Evolutionary conservation across 2,329 filamentous ascomycete genomes (phyloP).

Genomic region (Fusarium sp.): DNA sequence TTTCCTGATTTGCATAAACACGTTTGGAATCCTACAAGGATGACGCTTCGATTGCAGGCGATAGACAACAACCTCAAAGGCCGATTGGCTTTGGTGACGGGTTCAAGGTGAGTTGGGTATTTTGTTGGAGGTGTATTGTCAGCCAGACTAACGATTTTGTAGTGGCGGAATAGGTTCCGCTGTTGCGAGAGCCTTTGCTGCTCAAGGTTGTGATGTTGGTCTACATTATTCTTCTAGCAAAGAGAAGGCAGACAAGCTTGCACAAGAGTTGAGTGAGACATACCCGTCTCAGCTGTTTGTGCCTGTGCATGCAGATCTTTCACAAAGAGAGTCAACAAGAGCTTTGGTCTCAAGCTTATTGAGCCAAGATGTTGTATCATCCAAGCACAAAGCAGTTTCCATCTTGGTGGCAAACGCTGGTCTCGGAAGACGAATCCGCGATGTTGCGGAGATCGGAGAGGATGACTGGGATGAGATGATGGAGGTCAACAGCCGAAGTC

Average conservation of each 20-base stretch:
- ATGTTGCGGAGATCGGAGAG: slow-evolving; percentile 45
- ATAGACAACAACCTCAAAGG: slow-evolving; percentile 22
- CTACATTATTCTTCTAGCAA: slow-evolving; percentile 47
- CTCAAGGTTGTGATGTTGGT: slow-evolving; percentile 47
- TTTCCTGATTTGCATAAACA: not conserved
- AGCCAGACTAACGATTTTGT: not conserved
- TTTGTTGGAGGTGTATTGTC: not conserved
- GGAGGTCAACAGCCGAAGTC: slow-evolving; percentile 46
- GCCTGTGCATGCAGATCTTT: slow-evolving; percentile 10
- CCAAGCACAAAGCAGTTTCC: slow-evolving; percentile 41
- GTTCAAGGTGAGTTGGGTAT: slow-evolving; percentile 12
- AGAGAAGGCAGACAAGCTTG: slow-evolving; percentile 44
- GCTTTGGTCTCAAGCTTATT: not conserved
- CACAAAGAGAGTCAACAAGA: slow-evolving; percentile 15
- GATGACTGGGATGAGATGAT: slow-evolving; percentile 50
- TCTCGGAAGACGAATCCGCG: slow-evolving; percentile 45
- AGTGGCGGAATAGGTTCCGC: slow-evolving; percentile 49
- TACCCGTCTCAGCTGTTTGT: not conserved
- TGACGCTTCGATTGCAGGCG: slow-evolving; percentile 13
- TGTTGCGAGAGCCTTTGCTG: slow-evolving; percentile 44
- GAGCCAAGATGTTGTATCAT: not conserved
- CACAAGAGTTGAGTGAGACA: slow-evolving; percentile 24
- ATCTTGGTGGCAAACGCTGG: slow-evolving; percentile 47
- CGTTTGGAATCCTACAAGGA: not conserved
- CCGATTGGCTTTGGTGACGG: slow-evolving; percentile 32